Base-by-base conservation (phyloP, 2,329 filamentous ascomycete species). In the Talaromyces piceae region DNA sequence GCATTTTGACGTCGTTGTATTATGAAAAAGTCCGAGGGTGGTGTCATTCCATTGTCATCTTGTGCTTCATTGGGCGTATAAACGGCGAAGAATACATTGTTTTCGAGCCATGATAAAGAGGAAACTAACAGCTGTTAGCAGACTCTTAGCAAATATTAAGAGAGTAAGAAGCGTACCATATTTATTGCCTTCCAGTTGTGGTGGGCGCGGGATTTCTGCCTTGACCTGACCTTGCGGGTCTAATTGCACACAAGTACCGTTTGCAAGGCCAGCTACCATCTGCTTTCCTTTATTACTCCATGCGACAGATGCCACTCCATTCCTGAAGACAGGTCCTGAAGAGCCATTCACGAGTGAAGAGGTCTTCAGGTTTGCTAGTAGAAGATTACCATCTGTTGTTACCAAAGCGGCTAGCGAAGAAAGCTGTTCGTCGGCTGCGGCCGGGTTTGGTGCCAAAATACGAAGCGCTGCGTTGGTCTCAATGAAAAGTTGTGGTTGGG, bases 281-380 rank as follows among this genome's bases (percentile, higher is more conserved):
- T 97, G 91, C 67, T 95, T 98, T 44, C 93, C 93, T 65, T 85
- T 88, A 54, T 82, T 86, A 67, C 93, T 98, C 93, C 94, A 98
- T 51, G 87, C 85, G 5, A 88, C 79, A 61, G 87, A 93, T 64
- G 84, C 90, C 25, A 95, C 91, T 45, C 86, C 84, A 25, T 79
- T 75, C 61, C 84, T 88, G 56, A 95, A 74, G 1, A 84, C 73
- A 61, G 74, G 78, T 28, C 87, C 88, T 57, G 81, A 82, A 18
- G 76, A 61, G 1, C 80, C 80, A 28, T 73, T 71, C 7, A 78
- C 65, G 41, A 89, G 76, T 37, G 72, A 76, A 45, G 79, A 77
- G 31, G 84, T 79, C 61, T 86, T 84, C 54, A 98, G 68, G 66
- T 95, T 88, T 6, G 88, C 87, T 68, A 98, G 82, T 64, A 91